Base-by-base conservation (phyloP, 2,329 filamentous ascomycete species). In the Boeremia exigua region DNA sequence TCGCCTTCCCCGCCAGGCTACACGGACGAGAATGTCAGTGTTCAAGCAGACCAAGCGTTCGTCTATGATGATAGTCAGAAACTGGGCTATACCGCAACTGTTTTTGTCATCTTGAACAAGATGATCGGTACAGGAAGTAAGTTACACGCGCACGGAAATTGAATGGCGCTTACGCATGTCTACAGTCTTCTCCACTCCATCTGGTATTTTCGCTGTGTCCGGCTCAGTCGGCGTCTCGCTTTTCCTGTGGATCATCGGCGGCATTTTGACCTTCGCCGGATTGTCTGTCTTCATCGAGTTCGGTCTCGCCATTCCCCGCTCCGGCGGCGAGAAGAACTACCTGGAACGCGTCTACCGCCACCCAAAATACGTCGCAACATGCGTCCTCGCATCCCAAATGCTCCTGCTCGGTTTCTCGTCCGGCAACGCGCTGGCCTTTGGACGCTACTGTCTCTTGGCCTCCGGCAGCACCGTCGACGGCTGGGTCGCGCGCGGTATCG, bases 261-360 rank as follows among this genome's bases (percentile, higher is more conserved):
- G 71, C 2, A 72, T 86, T 44, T 75, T 88, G 23, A 83, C 85
- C 2, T 84, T 85, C 62, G 81, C 79, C 59, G 85, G 85, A 19
- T 77, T 88, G 11, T 82, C 81, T 50, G 84, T 88, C 4, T 88
- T 84, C 68, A 80, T 88, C 44, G 86, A 88, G 64, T 87, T 87
- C 61, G 86, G 85, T 23, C 78, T 85, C 4, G 84, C 83, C 4
- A 86, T 87, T 32, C 86, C 86, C 2, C 78, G 82, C 32, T 86
- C 83, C 12, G 86, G 86, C 12, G 86, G 86, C 17, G 85, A 88
- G 60, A 88, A 88, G 78, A 86, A 87, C 69, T 88, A 88, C 66
- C 82, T 88, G 12, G 86, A 88, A 65, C 79, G 82, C n/a, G 82
- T 85, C 14, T 88, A 86, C 72, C 79, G 79, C 2, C 80, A 77